Conservation (phyloP, 345 rosid genomes). For the Reutealis trisperma region DNA sequence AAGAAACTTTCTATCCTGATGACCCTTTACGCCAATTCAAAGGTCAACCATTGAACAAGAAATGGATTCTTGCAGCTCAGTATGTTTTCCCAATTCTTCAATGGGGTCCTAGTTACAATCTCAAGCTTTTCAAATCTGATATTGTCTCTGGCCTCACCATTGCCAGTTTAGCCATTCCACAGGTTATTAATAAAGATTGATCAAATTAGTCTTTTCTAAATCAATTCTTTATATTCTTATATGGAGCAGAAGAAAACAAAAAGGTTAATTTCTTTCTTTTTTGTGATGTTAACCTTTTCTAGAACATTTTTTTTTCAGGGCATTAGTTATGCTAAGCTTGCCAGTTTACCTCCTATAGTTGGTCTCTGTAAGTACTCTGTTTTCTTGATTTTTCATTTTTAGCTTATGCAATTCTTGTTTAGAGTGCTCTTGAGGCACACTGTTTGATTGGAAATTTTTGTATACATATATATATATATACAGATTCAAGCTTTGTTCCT, state of each 20-base stretch:
- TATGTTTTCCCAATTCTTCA: slow-evolving; percentile 84
- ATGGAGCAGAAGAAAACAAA: background rate
- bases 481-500: slow-evolving; percentile 97
- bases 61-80: slow-evolving; percentile 67
- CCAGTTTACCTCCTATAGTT: slow-evolving; percentile 82
- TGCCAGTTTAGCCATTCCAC: slow-evolving; percentile 98
- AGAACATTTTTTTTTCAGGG: slow-evolving; percentile 53
- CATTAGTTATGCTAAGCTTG: slow-evolving; percentile 94
- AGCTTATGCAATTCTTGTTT: background rate
- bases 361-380: slow-evolving; percentile 76
- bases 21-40: slow-evolving; percentile 95
- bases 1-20: slow-evolving; percentile 93
- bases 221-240: no score
- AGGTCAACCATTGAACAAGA: slow-evolving; percentile 54
- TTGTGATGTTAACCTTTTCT: background rate
- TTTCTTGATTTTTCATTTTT: background rate
- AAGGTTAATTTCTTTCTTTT: background rate
- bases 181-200: slow-evolving; percentile 38
- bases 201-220: no score
- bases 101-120: slow-evolving; percentile 80
- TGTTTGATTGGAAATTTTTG: background rate
- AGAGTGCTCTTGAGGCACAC: background rate
- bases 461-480: background rate
- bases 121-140: slow-evolving; percentile 80
- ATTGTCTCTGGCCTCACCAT: slow-evolving; percentile 88